Evolutionary conservation across 345 rosid species (phyloP).

Genomic region (Eucalyptus sp.): DNA sequence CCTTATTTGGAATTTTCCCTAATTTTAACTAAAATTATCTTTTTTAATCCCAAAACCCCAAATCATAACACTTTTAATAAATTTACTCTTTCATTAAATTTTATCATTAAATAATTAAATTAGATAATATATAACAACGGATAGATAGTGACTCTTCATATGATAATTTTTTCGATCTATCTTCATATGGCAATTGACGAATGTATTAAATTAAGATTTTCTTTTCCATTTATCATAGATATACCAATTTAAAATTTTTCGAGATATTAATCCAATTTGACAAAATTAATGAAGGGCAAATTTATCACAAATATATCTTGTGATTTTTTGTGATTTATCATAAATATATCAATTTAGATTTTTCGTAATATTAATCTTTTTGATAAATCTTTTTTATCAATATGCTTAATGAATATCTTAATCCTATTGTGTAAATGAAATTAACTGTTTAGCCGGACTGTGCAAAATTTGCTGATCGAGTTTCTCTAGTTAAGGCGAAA

Average conservation of each 20-base stretch:
- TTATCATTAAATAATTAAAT: rapidly evolving
- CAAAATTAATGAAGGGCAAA: rapidly evolving
- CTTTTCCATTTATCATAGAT: rapidly evolving
- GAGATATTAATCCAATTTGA: too few species aligned
- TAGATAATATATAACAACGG: rapidly evolving
- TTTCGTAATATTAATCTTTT: neutral
- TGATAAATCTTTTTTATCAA: neutral
- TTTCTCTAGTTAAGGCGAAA: neutral
- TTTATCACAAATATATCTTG: too few species aligned
- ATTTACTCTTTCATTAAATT: too few species aligned
- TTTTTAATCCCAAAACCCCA: too few species aligned
- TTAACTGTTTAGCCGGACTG: neutral
- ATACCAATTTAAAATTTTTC: too few species aligned
- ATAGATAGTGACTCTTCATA: too few species aligned
- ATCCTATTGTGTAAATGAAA: neutral
- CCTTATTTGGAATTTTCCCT: too few species aligned
- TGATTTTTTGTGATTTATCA: too few species aligned
- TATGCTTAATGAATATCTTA: neutral
- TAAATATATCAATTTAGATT: rapidly evolving
- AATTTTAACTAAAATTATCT: too few species aligned
- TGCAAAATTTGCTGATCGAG: neutral
- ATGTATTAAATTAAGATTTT: rapidly evolving
- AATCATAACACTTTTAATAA: too few species aligned
- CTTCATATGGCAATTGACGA: rapidly evolving
- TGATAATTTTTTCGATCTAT: rapidly evolving